Percentiles rank a stretch among this genome's conserved stretches.
phyloP scores from a whole-genome alignment of 306 rosid species.

The Trifolium subterraneum region DNA sequence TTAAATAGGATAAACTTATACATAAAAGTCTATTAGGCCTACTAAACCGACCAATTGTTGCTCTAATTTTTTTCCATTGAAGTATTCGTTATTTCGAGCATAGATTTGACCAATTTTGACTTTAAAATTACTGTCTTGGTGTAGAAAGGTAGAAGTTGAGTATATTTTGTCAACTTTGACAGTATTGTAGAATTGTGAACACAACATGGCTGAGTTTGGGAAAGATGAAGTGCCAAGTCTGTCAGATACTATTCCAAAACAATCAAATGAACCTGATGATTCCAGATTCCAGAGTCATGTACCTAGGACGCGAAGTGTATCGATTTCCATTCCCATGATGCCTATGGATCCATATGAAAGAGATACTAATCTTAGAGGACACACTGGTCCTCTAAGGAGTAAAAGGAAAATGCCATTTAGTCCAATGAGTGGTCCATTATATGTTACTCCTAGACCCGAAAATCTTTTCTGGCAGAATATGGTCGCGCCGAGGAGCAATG shows the following conservation, averaged over 20 bases:
- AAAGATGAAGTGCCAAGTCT: constrained; percentile 68
- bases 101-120: background rate
- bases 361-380: constrained; percentile 59
- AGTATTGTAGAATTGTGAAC: constrained; percentile 41
- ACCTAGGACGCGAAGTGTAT: constrained; percentile 62
- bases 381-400: constrained; percentile 74
- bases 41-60: background rate
- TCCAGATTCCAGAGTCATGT: constrained; percentile 46
- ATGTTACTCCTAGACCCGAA: constrained; percentile 49
- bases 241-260: constrained; percentile 47
- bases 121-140: background rate
- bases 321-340: constrained; percentile 60
- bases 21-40: too few relatives aligned
- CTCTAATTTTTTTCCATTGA: background rate
- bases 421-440: constrained; percentile 73
- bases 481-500: constrained; percentile 40
- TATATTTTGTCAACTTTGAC: constrained; percentile 24
- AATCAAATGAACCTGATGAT: constrained; percentile 43
- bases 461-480: constrained; percentile 40
- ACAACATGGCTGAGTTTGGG: constrained; percentile 61
- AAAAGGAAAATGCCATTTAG: constrained; percentile 54
- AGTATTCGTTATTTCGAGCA: constrained; percentile 20
- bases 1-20: background rate
- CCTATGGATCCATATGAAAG: constrained; percentile 53
- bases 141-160: background rate